Base-by-base conservation (phyloP, 2,329 filamentous ascomycete species). In the Polychaeton citri region DNA sequence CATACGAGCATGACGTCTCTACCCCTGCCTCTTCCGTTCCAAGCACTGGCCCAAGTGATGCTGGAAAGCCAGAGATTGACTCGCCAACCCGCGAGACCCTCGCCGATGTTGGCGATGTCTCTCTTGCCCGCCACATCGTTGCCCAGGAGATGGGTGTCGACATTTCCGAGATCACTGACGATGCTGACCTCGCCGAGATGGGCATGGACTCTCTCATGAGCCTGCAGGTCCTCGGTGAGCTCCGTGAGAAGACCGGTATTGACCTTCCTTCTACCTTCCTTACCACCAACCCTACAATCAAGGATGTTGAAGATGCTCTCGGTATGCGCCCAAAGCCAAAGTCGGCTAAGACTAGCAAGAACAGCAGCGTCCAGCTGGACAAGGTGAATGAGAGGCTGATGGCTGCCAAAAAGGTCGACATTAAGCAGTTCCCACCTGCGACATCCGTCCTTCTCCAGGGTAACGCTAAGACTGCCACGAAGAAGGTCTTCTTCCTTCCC, bases 71-170 rank as follows among this genome's bases (percentile, higher is more conserved):
- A 20, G 53, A 54, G 34, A 36, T 51, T 8, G 58, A 60, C 17
- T 51, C 51, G 5, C 46, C 45, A 6, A 45, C 49, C 9, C 55
- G 59, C 16, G 52, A 59, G 24, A 51, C 52, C 12, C 44, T 48
- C 18, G 44, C 49, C 4, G 52, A 58, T 9, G 53, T 58, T 33
- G 56, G 60, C 18, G 60, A 61, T 26, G 54, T 62, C 21, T 65
- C 61, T 35, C 46, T 68, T 30, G 66, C 65, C 15, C 62, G 64
- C 38, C 63, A 63, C 50, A 63, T 68, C 38, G 58, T 69, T 24
- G 65, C 65, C 10, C 59, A 66, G 37, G 66, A 69, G 55, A 81
- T 82, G 69, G 76, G 76, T 38, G 73, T 82, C n/a, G 72, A 77
- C 17, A 63, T 79, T 8, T 58, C 61, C 12, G 66, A 69, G 45